phyloP scores from a whole-genome alignment of 345 rosid species.

The Brassica cretica region DNA sequence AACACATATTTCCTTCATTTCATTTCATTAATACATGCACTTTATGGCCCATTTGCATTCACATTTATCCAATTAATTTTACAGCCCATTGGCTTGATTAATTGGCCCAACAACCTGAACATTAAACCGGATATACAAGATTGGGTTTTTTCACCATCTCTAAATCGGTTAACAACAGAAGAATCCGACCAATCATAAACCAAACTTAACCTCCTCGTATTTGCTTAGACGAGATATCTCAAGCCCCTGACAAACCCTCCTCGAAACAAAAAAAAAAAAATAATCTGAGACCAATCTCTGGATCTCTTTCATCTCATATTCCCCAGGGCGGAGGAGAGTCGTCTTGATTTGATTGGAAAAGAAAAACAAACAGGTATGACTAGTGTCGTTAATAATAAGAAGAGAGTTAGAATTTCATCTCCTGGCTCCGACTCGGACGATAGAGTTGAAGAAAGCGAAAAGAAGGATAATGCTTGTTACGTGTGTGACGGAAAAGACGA shows the following conservation, averaged over 20 bases:
- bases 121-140: neutral
- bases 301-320: neutral
- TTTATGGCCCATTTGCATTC: no score
- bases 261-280: neutral
- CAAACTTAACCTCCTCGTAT: neutral
- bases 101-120: neutral
- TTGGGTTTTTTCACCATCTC: neutral
- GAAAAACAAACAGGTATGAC: conserved; percentile 2
- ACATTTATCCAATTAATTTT: no score
- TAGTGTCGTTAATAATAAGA: neutral
- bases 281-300: neutral
- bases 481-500: conserved; percentile 42
- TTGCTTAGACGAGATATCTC: neutral
- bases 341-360: neutral
- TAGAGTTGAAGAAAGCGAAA: conserved; percentile 10
- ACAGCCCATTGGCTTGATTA: no score
- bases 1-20: no score
- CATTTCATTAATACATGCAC: no score
- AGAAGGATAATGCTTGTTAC: conserved; percentile 37
- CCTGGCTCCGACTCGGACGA: conserved; percentile 24
- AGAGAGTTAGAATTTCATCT: conserved; percentile 5
- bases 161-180: neutral
- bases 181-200: neutral
- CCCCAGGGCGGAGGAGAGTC: neutral
- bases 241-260: neutral